A percentile compares a stretch with the other conserved stretches of the same genome.
These are phyloP conservation scores for Jatropha curcas DNA, from an alignment of 345 rosid species.

Conservation along the genomic window DNA sequence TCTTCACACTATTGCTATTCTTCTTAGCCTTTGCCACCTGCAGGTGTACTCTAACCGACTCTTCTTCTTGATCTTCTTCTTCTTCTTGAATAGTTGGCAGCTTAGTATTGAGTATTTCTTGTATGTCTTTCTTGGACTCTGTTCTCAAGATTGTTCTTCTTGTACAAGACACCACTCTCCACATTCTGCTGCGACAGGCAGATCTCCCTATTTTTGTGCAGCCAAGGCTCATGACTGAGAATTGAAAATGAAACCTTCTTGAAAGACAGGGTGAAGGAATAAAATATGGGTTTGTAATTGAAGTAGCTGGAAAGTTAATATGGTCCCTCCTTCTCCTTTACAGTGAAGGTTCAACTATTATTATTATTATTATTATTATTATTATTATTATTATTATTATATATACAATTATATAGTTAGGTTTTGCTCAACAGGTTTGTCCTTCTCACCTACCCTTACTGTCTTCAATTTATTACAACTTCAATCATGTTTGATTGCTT, in stretches of 20 bases:
- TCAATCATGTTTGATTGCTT: background rate
- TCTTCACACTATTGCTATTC: slow-evolving; percentile 14
- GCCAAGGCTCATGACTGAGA: no score
- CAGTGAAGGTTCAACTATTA: slow-evolving; percentile 11
- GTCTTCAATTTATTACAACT: background rate
- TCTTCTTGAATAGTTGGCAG: slow-evolving; percentile 37
- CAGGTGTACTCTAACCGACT: slow-evolving; percentile 8
- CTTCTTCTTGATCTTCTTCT: slow-evolving; percentile 11
- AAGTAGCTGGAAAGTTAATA: slow-evolving; percentile 6
- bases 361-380: no score
- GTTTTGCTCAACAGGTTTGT: background rate
- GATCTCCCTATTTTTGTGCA: slow-evolving; percentile 23
- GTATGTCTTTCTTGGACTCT: slow-evolving; percentile 34
- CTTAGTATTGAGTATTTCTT: slow-evolving; percentile 39
- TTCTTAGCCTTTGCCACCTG: slow-evolving; percentile 14
- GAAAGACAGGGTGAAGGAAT: background rate
- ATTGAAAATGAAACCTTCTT: background rate
- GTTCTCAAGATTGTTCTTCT: slow-evolving; percentile 26
- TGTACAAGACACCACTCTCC: slow-evolving; percentile 39
- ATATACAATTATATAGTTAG: no score
- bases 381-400: no score
- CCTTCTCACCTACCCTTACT: background rate
- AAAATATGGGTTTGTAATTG: background rate
- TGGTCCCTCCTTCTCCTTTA: background rate
- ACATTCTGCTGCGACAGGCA: slow-evolving; percentile 32